Evolutionary conservation across 805 yeast species (phyloP).

Genomic region (Ogataea ganodermae): DNA sequence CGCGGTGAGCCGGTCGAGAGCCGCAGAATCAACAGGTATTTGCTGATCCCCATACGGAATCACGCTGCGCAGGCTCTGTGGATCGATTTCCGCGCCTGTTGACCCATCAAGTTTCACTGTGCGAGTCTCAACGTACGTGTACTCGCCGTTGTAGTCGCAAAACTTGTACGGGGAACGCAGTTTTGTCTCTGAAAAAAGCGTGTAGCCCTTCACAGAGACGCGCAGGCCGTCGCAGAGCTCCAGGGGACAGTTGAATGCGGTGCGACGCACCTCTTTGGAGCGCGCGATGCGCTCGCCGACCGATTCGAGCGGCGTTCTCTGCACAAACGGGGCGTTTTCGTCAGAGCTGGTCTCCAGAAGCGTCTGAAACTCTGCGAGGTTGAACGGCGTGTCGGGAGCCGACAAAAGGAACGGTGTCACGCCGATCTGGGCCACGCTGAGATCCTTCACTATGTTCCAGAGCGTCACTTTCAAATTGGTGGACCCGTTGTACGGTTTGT

Average conservation of each 20-base stretch:
- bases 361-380: constrained; percentile 45
- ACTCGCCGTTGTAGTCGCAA: constrained; percentile 52
- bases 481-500: constrained; percentile 55
- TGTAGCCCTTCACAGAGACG: constrained; percentile 72
- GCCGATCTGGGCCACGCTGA: constrained; percentile 52
- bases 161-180: constrained; percentile 52
- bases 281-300: constrained; percentile 53
- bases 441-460: constrained; percentile 60
- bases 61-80: constrained; percentile 37
- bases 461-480: constrained; percentile 47
- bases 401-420: constrained; percentile 67
- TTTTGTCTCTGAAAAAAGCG: constrained; percentile 58
- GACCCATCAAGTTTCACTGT: constrained; percentile 40
- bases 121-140: constrained; percentile 52
- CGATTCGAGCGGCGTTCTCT: constrained; percentile 43
- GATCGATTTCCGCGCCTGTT: constrained; percentile 44
- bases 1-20: constrained; percentile 35
- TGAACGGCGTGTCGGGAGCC: constrained; percentile 37
- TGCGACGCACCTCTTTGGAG: constrained; percentile 62
- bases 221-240: constrained; percentile 54
- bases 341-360: constrained; percentile 22
- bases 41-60: constrained; percentile 50
- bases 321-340: constrained; percentile 36
- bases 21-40: constrained; percentile 41
- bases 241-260: constrained; percentile 62